These are phyloP conservation scores for Rhodotorula kratochvilovae DNA, from an alignment of 768 basidiomycete genomes.

Conservation along the genomic window DNA sequence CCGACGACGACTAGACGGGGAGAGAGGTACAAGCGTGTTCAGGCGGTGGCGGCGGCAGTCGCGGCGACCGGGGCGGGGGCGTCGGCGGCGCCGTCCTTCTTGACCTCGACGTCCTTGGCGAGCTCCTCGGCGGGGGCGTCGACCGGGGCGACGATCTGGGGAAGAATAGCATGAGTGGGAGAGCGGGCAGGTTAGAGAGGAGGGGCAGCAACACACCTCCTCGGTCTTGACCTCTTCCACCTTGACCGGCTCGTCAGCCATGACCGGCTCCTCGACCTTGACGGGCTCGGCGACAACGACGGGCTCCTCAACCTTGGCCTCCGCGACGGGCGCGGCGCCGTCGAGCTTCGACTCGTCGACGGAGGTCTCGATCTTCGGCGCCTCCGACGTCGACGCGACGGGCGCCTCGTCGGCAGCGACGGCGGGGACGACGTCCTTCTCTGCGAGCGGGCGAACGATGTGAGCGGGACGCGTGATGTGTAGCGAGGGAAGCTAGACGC, in stretches of 20 bases:
- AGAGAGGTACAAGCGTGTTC: too few relatives aligned
- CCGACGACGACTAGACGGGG: too few relatives aligned
- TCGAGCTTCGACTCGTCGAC: slow-evolving; percentile 18
- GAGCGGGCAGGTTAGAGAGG: neutral
- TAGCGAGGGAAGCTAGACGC: neutral
- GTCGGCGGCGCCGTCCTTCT: slow-evolving; percentile 5
- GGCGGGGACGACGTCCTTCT: slow-evolving; percentile 22
- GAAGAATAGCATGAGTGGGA: neutral
- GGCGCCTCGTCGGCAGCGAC: neutral
- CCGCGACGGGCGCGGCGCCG: neutral
- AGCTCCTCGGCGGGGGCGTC: slow-evolving; percentile 28
- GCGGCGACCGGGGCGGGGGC: neutral
- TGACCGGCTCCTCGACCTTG: neutral
- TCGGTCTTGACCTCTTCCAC: neutral
- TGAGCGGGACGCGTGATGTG: too few relatives aligned
- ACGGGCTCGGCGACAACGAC: neutral
- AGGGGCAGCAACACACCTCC: neutral
- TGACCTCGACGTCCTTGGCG: slow-evolving; percentile 19
- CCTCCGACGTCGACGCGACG: neutral
- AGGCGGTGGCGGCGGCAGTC: neutral
- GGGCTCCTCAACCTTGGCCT: neutral
- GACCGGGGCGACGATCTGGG: slow-evolving; percentile 22
- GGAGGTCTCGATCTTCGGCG: slow-evolving; percentile 19
- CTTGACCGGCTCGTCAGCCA: slow-evolving; percentile 10
- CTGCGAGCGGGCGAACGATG: neutral